Evolutionary conservation across 495 filamentous ascomycete species (phyloP).

Genomic region (Neohortaea acidophila): DNA sequence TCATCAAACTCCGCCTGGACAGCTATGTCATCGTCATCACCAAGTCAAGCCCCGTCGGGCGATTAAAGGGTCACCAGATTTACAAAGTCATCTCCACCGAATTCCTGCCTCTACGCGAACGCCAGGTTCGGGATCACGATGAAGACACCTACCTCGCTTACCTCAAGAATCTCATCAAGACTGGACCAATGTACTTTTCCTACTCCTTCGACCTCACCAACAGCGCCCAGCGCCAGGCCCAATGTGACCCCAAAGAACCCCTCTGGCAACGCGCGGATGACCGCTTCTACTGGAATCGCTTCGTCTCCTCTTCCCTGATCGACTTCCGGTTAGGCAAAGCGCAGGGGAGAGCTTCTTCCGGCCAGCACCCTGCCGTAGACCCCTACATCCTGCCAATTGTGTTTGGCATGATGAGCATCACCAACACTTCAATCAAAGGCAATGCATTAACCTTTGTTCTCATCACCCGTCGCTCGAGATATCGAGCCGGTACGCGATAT

Average conservation of each 20-base stretch:
- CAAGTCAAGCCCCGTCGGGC: slow-evolving; percentile 79
- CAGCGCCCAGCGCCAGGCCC: slow-evolving; percentile 80
- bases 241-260: slow-evolving; percentile 49
- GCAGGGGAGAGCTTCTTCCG: slow-evolving; percentile 29
- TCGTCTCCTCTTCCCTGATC: slow-evolving; percentile 80
- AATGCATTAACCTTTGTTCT: slow-evolving; percentile 72
- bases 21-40: slow-evolving; percentile 96
- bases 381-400: slow-evolving; percentile 91
- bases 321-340: slow-evolving; percentile 49
- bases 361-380: slow-evolving; percentile 61
- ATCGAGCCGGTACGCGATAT: slow-evolving; percentile 81
- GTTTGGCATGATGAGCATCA: slow-evolving; percentile 85
- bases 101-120: slow-evolving; percentile 85
- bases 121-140: slow-evolving; percentile 74
- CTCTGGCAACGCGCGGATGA: slow-evolving; percentile 91
- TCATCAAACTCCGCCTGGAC: slow-evolving; percentile 80
- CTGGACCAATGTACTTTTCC: slow-evolving; percentile 90
- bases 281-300: slow-evolving; percentile 96
- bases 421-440: slow-evolving; percentile 60
- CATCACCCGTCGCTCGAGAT: slow-evolving; percentile 72
- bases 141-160: slow-evolving; percentile 80
- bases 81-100: slow-evolving; percentile 87
- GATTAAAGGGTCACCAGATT: slow-evolving; percentile 80
- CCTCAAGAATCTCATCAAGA: slow-evolving; percentile 61
- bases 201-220: slow-evolving; percentile 93